These are phyloP conservation scores for Brettanomyces anomalus DNA, from an alignment of 805 yeast species.

Conservation along the genomic window DNA sequence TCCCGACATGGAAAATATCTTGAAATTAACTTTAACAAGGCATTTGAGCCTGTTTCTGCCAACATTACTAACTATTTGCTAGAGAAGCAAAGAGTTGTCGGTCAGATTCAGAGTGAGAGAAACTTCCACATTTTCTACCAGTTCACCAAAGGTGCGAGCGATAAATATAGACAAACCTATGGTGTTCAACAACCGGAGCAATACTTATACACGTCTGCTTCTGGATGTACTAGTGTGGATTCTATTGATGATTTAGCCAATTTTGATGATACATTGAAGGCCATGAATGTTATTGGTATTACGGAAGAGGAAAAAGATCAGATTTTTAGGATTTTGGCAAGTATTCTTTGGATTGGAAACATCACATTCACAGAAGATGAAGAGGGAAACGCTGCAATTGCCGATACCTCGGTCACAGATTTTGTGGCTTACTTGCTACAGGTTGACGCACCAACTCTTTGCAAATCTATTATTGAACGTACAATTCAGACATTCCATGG, in stretches of 20 bases:
- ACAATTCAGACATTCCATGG: conserved; percentile 88
- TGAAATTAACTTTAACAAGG: conserved; percentile 77
- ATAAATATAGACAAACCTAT: conserved; percentile 67
- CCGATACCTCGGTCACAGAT: conserved; percentile 85
- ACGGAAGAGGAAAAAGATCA: conserved; percentile 78
- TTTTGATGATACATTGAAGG: conserved; percentile 69
- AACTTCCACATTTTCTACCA: conserved; percentile 97
- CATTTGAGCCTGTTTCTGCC: conserved; percentile 87
- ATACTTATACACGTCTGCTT: conserved; percentile 78
- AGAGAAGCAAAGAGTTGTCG: conserved; percentile 95
- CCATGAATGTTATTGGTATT: conserved; percentile 85
- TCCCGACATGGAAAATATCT: conserved; percentile 91
- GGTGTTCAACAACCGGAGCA: conserved; percentile 95
- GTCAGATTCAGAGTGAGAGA: conserved; percentile 85
- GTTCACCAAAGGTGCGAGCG: conserved; percentile 85
- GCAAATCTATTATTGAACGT: conserved; percentile 66
- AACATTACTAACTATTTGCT: conserved; percentile 90
- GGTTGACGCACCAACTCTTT: conserved; percentile 60
- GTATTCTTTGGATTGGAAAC: conserved; percentile 92
- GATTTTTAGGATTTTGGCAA: conserved; percentile 76
- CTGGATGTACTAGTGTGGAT: conserved; percentile 78
- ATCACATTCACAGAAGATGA: conserved; percentile 78
- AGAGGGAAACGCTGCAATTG: conserved; percentile 73
- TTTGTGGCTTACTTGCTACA: conserved; percentile 89
- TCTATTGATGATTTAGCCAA: conserved; percentile 80